Base-by-base conservation (phyloP, 2,329 filamentous ascomycete genomes). In the Niveomyces coronatus region DNA sequence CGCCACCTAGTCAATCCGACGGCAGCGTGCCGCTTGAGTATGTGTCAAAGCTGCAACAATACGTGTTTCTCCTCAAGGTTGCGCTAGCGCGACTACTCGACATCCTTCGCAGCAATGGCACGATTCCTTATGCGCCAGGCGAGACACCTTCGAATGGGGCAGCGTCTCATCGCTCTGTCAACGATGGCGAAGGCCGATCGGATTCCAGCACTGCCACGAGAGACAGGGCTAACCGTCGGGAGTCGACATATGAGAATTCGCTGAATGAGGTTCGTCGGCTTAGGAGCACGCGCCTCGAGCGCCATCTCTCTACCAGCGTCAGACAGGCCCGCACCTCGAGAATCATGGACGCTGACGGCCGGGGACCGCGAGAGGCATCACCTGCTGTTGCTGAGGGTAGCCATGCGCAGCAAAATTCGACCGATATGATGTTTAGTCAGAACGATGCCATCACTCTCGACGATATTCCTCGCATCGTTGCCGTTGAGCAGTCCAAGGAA, bases 391-490 rank as follows among this genome's bases (percentile, higher is more conserved):
- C 79, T 42, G 66, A 68, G 16, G 64, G 44, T 16, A 46, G 47
- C n/a, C 50, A 47, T 14, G 48, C 45, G n/a, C 39, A 45, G 10
- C 60, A 62, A 40, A 71, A 76, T 15, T 73, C 79, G 22, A 79
- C 82, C 13, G 85, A 89, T 50, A 71, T 88, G 49, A 89, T 88
- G 53, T 87, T 98, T 53, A 86, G 86, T 24, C 80, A 87, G 48
- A 83, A 89, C 53, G 88, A 96, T 59, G 86, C 86, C 17, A 74
- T 98, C 44, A 95, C 89, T 1, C 66, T 98, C 40, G 91, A 98
- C 53, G 91, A 98, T 53, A 96, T 98, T 49, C 87, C 91, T 8
- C 76, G 91, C 45, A 94, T 98, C 52, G 88, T 95, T 29, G 91
- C 91, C 23, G 85, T 91, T 11, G 88, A 96, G 57, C 89, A 96